Conservation (phyloP, 306 rosid species). For the Leucaena leucocephala region DNA sequence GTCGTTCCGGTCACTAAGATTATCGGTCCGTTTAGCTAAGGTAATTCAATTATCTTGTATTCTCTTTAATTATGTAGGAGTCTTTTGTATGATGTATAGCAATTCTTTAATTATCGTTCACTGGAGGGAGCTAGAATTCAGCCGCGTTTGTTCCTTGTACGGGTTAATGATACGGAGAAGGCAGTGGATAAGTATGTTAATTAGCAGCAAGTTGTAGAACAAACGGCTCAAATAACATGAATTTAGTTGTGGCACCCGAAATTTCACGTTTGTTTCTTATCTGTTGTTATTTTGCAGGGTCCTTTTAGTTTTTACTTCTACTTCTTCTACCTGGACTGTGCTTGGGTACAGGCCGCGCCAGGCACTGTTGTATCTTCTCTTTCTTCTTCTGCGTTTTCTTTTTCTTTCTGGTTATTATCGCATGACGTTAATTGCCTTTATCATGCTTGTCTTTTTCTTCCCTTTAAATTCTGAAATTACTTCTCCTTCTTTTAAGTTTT, state of each 20-base stretch:
- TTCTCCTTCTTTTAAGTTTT: constrained; percentile 30
- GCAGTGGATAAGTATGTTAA: constrained; percentile 38
- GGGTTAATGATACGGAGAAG: constrained; percentile 31
- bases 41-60: constrained; percentile 17
- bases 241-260: constrained; percentile 1
- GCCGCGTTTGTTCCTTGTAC: constrained; percentile 43
- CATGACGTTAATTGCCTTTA: constrained; percentile 31
- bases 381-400: constrained; percentile 2
- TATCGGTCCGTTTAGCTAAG: constrained; percentile 41
- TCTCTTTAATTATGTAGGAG: not conserved
- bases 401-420: not conserved
- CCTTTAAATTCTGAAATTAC: constrained; percentile 37
- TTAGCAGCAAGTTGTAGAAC: constrained; percentile 36
- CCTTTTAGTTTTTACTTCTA: not conserved
- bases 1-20: constrained; percentile 34
- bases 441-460: constrained; percentile 29
- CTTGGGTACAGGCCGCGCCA: constrained; percentile 35
- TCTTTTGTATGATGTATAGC: constrained; percentile 48
- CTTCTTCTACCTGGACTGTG: not conserved
- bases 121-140: constrained; percentile 8
- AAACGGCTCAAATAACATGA: constrained; percentile 38
- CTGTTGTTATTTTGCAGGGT: constrained; percentile 21
- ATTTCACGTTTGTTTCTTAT: constrained; percentile 45
- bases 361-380: constrained; percentile 27
- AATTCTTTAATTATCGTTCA: constrained; percentile 31